Conservation (phyloP, 306 rosid species). For the Sicyos edulis region DNA sequence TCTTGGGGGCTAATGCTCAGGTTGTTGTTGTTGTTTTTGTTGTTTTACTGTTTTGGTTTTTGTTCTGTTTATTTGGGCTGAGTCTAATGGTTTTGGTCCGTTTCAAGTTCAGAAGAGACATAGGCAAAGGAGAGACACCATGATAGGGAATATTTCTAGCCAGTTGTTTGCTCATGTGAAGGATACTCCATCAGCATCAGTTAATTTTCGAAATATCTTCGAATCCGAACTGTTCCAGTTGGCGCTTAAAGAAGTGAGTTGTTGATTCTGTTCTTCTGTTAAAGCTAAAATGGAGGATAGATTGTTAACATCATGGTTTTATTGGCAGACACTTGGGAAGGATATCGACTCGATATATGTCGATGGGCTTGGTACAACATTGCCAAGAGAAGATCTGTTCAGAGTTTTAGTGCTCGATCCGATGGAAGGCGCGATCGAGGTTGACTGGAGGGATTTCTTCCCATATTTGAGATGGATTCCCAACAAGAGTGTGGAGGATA, state of each 20-base stretch:
- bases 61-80: not conserved
- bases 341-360: constrained; percentile 54
- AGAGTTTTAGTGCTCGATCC: constrained; percentile 58
- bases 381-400: constrained; percentile 51
- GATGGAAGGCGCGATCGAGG: constrained; percentile 91
- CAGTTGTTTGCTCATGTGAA: constrained; percentile 39
- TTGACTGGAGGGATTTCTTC: constrained; percentile 98
- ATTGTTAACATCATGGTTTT: not conserved
- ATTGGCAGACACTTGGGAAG: constrained; percentile 62
- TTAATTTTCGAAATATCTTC: constrained; percentile 59
- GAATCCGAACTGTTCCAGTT: constrained; percentile 62
- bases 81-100: not conserved
- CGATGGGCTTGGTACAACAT: constrained; percentile 45
- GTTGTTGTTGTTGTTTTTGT: constrained; percentile 21
- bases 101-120: constrained; percentile 57
- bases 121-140: constrained; percentile 45
- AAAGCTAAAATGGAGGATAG: not conserved
- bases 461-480: constrained; percentile 94
- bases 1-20: constrained; percentile 80
- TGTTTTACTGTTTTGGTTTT: too few relatives aligned
- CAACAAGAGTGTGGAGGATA: constrained; percentile 48
- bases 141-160: constrained; percentile 50
- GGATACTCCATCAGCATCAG: constrained; percentile 37
- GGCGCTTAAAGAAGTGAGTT: constrained; percentile 68
- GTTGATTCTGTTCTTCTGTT: constrained; percentile 18